Base-by-base conservation (phyloP, 345 rosid species). In the Salix viminalis region DNA sequence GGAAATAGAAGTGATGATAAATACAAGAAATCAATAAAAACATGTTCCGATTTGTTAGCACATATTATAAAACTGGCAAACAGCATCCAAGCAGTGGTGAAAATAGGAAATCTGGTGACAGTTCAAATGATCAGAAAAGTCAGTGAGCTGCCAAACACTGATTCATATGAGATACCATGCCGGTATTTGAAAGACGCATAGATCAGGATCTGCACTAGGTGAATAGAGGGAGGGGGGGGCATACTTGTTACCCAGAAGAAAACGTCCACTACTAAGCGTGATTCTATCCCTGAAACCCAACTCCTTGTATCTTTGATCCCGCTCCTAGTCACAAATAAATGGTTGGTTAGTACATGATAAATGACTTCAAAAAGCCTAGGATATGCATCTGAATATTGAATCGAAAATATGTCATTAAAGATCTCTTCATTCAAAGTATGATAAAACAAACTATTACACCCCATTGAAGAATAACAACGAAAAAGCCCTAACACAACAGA, bases 241-340 rank as follows among this genome's bases (percentile, higher is more conserved):
- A 50, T 91, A 96, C 99, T 87, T 96, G 92, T 92, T 96, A 75
- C 97, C 97, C 64, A 96, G 86, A 79, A 96, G 90, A 77, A 92
- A 96, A 15, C 98, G 96, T 24, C 97, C 98, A 65, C 98, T 92
- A 86, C 97, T 91, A 32, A 93, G 92, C 2, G 97, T 96, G 79
- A 96, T 93, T 84, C 92, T 85, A 78, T 96, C 99, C 87, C 97
- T 88, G 88, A 96, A 90, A 61, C 99, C 99, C 83, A 96, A 83
- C 74, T 96, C 97, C 87, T 93, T 96, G 89, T 92, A 87, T 81
- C 98, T 86, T 80, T 93, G 99, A 80, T 96, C 99, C 89, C 89
- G 90, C 84, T 93, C 98, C 98, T 93, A 70, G n/a, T 52, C 9
- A 19, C 48, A 66, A 67, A 10, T 19, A 67, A 76, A 74, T 39